Evolutionary conservation across 805 yeast genomes (phyloP), one percentile per base, ranked within the genome.

Genomic region (Kluyveromyces aestuarii): DNA sequence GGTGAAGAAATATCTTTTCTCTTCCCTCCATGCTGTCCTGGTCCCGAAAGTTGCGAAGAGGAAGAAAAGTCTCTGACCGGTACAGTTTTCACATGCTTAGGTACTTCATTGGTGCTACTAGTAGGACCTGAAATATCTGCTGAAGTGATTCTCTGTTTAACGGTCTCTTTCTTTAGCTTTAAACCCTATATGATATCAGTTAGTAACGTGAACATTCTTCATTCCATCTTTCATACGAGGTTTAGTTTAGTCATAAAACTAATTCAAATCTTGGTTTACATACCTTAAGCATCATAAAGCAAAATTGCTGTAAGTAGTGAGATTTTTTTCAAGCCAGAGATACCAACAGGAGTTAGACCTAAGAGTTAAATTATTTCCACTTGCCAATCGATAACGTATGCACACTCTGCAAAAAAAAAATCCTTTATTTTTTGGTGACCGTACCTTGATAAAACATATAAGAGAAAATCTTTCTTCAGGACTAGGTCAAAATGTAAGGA

Each of bases 1-100:
- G 96, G 96, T 2, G 62, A 48, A 6, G 55, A 39, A 6, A 54
- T 37, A 44, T 58, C 56, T 27, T 52, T 56, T 8, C 57, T 51
- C 10, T 41, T 37, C n/a, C 37, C 30, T 27, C 48, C 37, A 13
- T 43, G 30, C 27, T 14, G 42, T 6, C 48, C 44, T 25, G 48
- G 47, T 41, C 47, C 49, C 2, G 54, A 49, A 10, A 48, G 47
- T 14, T 52, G 46, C 5, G 57, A 50, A 3, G 60, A 56, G 4
- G 59, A 52, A 14, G 60, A 50, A 13, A 49, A 54, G 19, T 53
- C 51, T 43, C 59, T 52, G 2, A 55, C 52, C 5, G 68, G 59
- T 1, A 61, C 52, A 3, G 61, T 59, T 46, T 59, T 63, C 37
- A 58, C 52, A 27, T 59, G 61, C 19, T 59, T 58, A 8, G 57